Percentiles rank a stretch among this genome's conserved stretches.
phyloP scores from a whole-genome alignment of 1,284 basidiomycete genomes.

The Psilocybe mexicana region DNA sequence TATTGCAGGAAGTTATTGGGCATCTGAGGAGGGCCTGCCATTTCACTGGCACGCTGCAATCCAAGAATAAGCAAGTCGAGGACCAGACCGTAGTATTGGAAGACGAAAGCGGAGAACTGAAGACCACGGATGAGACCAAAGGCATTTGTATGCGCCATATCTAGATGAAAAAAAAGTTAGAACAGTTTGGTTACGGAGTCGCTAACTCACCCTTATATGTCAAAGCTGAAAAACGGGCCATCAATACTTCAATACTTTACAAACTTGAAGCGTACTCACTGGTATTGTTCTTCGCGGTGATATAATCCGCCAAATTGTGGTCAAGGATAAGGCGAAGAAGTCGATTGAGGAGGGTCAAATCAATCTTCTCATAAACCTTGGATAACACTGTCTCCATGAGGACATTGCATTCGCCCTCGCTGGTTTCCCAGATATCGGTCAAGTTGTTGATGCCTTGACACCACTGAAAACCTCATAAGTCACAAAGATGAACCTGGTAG shows the following conservation, averaged over 20 bases:
- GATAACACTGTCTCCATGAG: constrained; percentile 97
- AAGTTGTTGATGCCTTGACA: constrained; percentile 93
- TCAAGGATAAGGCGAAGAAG: constrained; percentile 92
- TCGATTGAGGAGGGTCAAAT: constrained; percentile 91
- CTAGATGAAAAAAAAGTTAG: constrained; percentile 30
- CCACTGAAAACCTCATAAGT: constrained; percentile 49
- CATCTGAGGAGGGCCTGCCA: constrained; percentile 94
- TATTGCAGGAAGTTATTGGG: constrained; percentile 98
- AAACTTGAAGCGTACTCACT: constrained; percentile 34
- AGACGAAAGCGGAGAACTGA: constrained; percentile 96
- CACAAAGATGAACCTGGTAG: neutral
- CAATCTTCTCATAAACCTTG: constrained; percentile 97
- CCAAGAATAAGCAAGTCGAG: constrained; percentile 93
- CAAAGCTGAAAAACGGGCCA: constrained; percentile 50
- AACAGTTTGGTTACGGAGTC: constrained; percentile 15
- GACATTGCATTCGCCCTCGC: constrained; percentile 94
- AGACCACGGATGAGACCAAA: constrained; percentile 93
- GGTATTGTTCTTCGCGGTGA: constrained; percentile 97
- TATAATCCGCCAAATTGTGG: constrained; percentile 97
- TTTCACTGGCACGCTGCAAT: constrained; percentile 91
- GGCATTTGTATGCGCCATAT: constrained; percentile 91
- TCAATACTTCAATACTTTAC: neutral
- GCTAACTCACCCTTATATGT: constrained; percentile 80
- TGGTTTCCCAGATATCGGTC: constrained; percentile 95
- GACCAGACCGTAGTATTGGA: constrained; percentile 94